A percentile compares a stretch with the other conserved stretches of the same genome.
phyloP scores from a whole-genome alignment of 1,284 basidiomycete genomes.

The Pterulicium gracile region DNA sequence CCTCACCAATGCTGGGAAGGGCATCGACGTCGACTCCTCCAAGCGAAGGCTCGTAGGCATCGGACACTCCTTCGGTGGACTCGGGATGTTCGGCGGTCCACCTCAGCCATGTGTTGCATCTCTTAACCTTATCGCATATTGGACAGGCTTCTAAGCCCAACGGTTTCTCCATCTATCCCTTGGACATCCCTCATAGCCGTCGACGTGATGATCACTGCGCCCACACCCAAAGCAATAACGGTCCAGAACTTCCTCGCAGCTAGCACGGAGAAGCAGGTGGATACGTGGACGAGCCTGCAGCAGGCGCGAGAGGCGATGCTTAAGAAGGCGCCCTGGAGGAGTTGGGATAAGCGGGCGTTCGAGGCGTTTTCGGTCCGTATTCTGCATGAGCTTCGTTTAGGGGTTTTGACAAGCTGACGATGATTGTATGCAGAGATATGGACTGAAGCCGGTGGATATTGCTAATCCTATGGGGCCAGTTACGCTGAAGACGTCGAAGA shows the following conservation, averaged over 20 bases:
- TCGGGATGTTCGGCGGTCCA: constrained; percentile 20
- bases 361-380: not conserved
- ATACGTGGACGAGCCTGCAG: not conserved
- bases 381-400: not conserved
- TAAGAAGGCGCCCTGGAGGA: not conserved
- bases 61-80: constrained; percentile 2
- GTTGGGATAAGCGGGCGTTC: not conserved
- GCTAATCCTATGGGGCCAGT: not conserved
- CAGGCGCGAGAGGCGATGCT: not conserved
- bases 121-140: constrained; percentile 22
- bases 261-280: not conserved
- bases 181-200: too few species aligned
- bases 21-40: constrained; percentile 22
- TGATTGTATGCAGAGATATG: not conserved
- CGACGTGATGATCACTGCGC: too few species aligned
- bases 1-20: constrained; percentile 20
- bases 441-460: not conserved
- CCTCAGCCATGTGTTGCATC: constrained; percentile 32
- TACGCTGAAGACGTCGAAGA: not conserved
- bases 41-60: constrained; percentile 10
- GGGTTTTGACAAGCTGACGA: not conserved
- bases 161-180: too few species aligned
- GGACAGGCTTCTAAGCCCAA: too few species aligned
- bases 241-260: constrained; percentile 9
- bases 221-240: too few species aligned